Evolutionary conservation across 352 stramenopile genomes (phyloP).

Genomic region (Phytophthora crassamura): DNA sequence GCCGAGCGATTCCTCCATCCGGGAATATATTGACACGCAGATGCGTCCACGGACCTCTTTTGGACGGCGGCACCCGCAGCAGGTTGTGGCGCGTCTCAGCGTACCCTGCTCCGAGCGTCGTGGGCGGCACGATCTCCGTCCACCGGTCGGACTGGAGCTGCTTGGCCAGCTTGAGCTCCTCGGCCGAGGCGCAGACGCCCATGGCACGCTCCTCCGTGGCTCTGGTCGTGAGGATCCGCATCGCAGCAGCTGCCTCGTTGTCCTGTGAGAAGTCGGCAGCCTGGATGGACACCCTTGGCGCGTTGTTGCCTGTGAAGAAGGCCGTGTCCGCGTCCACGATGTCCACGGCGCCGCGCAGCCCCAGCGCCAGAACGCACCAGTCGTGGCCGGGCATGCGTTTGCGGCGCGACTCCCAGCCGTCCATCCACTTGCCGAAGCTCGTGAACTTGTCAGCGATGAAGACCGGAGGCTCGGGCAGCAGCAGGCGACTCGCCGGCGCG

Average conservation of each 20-base stretch:
- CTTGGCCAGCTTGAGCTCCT: conserved; percentile 52
- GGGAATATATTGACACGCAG: conserved; percentile 94
- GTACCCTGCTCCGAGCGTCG: conserved; percentile 78
- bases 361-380: conserved; percentile 93
- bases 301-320: conserved; percentile 94
- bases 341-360: conserved; percentile 64
- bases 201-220: conserved; percentile 54
- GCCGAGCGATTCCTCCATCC: conserved; percentile 92
- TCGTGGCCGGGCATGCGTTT: conserved; percentile 90
- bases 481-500: conserved; percentile 84
- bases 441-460: conserved; percentile 94
- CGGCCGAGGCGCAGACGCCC: conserved; percentile 50
- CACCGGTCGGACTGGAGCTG: conserved; percentile 63
- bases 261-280: conserved; percentile 54
- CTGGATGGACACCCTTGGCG: conserved; percentile 90
- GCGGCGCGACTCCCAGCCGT: conserved; percentile 95
- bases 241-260: conserved; percentile 31
- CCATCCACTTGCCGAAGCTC: conserved; percentile 95
- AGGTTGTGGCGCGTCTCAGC: conserved; percentile 88
- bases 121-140: conserved; percentile 67
- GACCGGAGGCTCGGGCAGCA: conserved; percentile 74
- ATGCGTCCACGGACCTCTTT: conserved; percentile 78
- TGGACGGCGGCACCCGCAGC: conserved; percentile 55
- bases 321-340: conserved; percentile 92
- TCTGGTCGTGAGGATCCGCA: conserved; percentile 51